Base-by-base conservation (phyloP, 352 stramenopile genomes). In the Phytophthora macrochlamydospora region DNA sequence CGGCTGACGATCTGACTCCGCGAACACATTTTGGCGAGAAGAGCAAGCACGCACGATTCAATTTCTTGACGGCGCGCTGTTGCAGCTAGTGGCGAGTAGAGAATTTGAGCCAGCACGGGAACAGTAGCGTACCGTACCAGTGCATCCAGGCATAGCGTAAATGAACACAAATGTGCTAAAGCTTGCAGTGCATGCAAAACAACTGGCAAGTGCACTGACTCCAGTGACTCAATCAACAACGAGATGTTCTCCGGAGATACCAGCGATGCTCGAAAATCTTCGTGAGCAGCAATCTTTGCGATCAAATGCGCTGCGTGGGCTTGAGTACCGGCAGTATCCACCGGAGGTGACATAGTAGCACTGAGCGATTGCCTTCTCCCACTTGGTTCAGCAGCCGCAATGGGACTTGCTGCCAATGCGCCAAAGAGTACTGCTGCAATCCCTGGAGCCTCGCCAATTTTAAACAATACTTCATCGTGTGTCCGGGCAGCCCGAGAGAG, bases 41-140 rank as follows among this genome's bases (percentile, higher is more conserved):
- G 63, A 14, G 72, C 69, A 28, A 90, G 49, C 3, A 86, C 78
- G 51, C 71, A 73, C 1, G 63, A 33, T 42, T 79, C 59, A 53
- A 76, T 75, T 44, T 71, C 71, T n/a, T 29, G 51, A 32, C 67
- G 62, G 29, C 67, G 50, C 38, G 56, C 28, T 48, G 82, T 80
- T 32, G 67, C 62, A 18, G 79, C 75, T 8, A 88, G 56, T 7
- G 67, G 69, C 1, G 84, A 87, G 18, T 76, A 83, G 12, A 94
- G 71, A 30, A 94, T 88, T n/a, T 94, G 85, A 0, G 67, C 82
- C 24, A 94, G 51, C 2, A 94, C 85, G 1, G 85, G 83, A 4
- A 94, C 85, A 0, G 85, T 94, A 2, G 85, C 83, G 45, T 94
- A 77, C n/a, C 74, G 76, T 2, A 94, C 77, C 1, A 94, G 62